phyloP scores from a whole-genome alignment of 75 land plant genomes.

The Picea glauca region DNA sequence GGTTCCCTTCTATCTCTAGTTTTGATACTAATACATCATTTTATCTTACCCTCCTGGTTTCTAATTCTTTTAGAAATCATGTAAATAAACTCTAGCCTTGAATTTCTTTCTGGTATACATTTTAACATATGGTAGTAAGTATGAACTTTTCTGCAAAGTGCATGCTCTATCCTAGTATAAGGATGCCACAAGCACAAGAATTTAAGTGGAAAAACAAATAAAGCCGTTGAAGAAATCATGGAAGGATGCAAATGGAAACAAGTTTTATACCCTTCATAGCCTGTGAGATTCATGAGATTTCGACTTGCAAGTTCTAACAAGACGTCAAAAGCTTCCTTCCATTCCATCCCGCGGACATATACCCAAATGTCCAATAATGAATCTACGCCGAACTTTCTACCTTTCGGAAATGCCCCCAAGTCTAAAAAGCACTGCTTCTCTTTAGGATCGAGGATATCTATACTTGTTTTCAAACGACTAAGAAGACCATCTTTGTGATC shows the following conservation, averaged over 20 bases:
- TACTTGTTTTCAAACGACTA: conserved; percentile 32
- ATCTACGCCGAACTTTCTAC: conserved; percentile 45
- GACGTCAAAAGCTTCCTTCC: conserved; percentile 42
- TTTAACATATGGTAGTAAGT: no score
- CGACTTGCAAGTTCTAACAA: conserved; percentile 42
- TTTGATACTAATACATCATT: no score
- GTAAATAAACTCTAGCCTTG: no score
- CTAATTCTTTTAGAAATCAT: no score
- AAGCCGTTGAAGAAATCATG: neutral
- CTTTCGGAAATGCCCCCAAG: conserved; percentile 52
- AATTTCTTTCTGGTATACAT: no score
- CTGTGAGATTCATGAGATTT: conserved; percentile 43
- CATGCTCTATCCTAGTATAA: no score
- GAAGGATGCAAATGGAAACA: no score
- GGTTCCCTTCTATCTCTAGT: no score
- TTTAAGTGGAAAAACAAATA: neutral
- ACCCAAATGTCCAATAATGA: conserved; percentile 50
- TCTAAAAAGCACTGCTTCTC: conserved; percentile 52
- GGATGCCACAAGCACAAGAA: no score
- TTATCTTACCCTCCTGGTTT: no score
- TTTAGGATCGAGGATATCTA: conserved; percentile 14
- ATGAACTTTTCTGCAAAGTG: no score
- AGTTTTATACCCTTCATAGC: conserved; percentile 12
- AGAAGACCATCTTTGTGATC: conserved; percentile 40
- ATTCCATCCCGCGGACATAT: conserved; percentile 36